These are phyloP conservation scores for Candida broadrunensis DNA, from an alignment of 805 yeast species.

Conservation along the genomic window DNA sequence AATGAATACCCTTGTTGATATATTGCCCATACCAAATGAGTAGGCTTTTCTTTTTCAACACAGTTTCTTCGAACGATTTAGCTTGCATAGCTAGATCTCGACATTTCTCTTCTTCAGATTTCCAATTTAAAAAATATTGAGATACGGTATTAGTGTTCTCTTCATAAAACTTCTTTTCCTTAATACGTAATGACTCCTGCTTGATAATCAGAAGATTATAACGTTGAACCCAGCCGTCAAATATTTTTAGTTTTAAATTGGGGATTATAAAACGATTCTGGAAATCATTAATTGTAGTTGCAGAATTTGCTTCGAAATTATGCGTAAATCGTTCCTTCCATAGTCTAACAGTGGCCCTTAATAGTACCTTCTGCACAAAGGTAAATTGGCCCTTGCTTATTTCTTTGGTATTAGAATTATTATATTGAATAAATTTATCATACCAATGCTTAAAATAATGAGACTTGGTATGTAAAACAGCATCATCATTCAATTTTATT, in stretches of 20 bases:
- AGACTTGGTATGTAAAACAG: background rate
- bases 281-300: slow-evolving; percentile 15
- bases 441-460: background rate
- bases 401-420: no score
- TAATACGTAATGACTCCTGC: slow-evolving; percentile 6
- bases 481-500: background rate
- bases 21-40: slow-evolving; percentile 34
- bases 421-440: background rate
- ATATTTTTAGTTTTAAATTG: slow-evolving; percentile 6
- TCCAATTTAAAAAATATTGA: slow-evolving; percentile 3
- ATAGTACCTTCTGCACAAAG: background rate
- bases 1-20: slow-evolving; percentile 16
- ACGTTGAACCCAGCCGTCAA: slow-evolving; percentile 19
- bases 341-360: slow-evolving; percentile 4
- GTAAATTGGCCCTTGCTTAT: no score
- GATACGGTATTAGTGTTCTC: background rate
- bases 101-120: background rate
- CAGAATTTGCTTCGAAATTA: slow-evolving; percentile 17
- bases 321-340: slow-evolving; percentile 23
- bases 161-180: slow-evolving; percentile 5
- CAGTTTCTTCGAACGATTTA: slow-evolving; percentile 12
- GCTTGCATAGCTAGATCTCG: slow-evolving; percentile 10
- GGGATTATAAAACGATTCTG: slow-evolving; percentile 11
- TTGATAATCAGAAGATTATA: slow-evolving; percentile 13
- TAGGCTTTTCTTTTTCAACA: slow-evolving; percentile 23